A percentile compares a stretch with the other conserved stretches of the same genome.
Conservation (phyloP, 2,329 filamentous ascomycete genomes). For the Fusarium citri region DNA sequence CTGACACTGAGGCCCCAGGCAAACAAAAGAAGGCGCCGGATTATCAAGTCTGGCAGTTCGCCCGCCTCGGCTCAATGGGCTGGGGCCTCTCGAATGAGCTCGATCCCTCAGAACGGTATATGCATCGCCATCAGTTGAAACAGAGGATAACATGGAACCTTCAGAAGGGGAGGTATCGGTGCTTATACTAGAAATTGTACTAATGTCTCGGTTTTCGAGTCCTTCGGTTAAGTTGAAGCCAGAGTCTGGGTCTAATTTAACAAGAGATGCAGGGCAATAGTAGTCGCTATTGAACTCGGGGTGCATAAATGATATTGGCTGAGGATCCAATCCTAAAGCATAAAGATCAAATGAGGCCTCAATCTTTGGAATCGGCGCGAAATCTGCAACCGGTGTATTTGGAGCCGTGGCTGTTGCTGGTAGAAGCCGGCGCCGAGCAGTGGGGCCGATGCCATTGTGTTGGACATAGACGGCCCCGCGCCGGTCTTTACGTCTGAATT, state of each 20-base stretch:
- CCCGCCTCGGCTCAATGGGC: constrained; percentile 36
- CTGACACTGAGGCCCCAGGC: constrained; percentile 47
- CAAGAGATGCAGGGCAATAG: constrained; percentile 28
- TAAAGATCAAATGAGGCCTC: neutral
- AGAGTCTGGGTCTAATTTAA: constrained; percentile 21
- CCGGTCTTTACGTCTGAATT: constrained; percentile 16
- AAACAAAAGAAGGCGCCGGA: constrained; percentile 36
- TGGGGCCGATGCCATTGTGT: constrained; percentile 28
- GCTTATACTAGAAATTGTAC: constrained; percentile 40
- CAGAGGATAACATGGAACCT: constrained; percentile 48
- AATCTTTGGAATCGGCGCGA: neutral
- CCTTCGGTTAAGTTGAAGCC: constrained; percentile 13
- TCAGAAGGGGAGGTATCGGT: constrained; percentile 47
- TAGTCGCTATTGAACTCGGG: constrained; percentile 21
- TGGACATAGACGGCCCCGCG: constrained; percentile 17
- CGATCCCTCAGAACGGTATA: constrained; percentile 25
- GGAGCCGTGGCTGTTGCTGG: constrained; percentile 19
- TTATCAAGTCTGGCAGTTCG: constrained; percentile 26
- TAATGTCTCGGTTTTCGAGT: constrained; percentile 33
- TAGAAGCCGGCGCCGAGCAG: constrained; percentile 18
- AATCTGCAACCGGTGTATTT: constrained; percentile 1
- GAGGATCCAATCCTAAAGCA: neutral
- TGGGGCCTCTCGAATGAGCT: constrained; percentile 40
- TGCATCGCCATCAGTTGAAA: constrained; percentile 48
- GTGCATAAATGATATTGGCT: neutral